Conservation (phyloP, 805 yeast genomes). For the Candida suzukii region DNA sequence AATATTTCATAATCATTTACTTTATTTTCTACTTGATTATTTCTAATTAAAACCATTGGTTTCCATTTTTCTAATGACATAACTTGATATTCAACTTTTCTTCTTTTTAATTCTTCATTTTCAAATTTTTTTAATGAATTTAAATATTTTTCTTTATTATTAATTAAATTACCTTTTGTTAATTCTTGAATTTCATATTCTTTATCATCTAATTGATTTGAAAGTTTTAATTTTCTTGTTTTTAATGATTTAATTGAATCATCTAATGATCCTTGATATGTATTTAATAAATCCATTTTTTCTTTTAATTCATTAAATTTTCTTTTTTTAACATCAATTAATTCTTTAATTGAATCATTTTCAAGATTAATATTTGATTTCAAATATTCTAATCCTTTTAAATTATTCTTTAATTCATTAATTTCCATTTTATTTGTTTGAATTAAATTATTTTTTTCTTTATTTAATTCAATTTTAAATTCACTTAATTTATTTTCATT, state of each 20-base stretch:
- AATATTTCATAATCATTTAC: not conserved
- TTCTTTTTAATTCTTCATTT: conserved; percentile 12
- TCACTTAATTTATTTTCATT: not conserved
- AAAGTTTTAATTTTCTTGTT: conserved; percentile 5
- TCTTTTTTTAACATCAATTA: not conserved
- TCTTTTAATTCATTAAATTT: not conserved
- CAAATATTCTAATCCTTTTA: not conserved
- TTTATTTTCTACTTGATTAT: not conserved
- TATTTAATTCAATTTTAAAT: not conserved
- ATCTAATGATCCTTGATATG: conserved; percentile 9
- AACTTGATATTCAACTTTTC: conserved; percentile 17
- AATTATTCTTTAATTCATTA: not conserved
- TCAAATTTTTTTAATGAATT: conserved; percentile 2
- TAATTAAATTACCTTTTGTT: conserved; percentile 2
- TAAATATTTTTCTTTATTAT: not conserved
- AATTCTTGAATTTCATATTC: conserved; percentile 5
- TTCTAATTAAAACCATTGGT: conserved; percentile 6
- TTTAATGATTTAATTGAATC: conserved; percentile 7
- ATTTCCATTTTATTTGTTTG: not conserved
- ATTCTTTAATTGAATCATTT: not conserved
- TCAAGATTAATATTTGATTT: not conserved
- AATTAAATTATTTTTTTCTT: not conserved
- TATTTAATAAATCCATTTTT: not conserved
- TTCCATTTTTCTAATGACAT: conserved; percentile 11
- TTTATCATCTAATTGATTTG: conserved; percentile 4